phyloP scores from a whole-genome alignment of 768 basidiomycete genomes.

The Termitomyces sp. region DNA sequence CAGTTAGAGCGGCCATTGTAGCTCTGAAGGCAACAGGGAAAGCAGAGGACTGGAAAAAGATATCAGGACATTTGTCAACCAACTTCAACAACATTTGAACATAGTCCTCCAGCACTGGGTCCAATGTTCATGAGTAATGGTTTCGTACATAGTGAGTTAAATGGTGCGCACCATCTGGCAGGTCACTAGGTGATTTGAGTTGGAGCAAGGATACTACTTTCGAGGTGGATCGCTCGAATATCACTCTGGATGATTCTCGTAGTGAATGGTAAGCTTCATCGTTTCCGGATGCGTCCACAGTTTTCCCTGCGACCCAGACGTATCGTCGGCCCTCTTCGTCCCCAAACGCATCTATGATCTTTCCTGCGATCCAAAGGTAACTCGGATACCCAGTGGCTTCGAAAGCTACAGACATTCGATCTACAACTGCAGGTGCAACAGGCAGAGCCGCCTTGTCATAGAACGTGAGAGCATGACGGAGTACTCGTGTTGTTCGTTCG shows the following conservation, averaged over 20 bases:
- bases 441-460: conserved; percentile 65
- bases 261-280: conserved; percentile 48
- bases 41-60: conserved; percentile 72
- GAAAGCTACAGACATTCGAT: conserved; percentile 73
- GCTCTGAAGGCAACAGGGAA: conserved; percentile 77
- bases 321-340: conserved; percentile 56
- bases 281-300: conserved; percentile 67
- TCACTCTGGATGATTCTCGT: conserved; percentile 47
- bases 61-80: conserved; percentile 59
- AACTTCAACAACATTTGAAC: conserved; percentile 72
- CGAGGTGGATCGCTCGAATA: conserved; percentile 73
- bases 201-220: conserved; percentile 66
- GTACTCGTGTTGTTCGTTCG: conserved; percentile 78
- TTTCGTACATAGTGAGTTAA: neutral
- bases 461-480: conserved; percentile 79
- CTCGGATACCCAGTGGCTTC: conserved; percentile 76
- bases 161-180: conserved; percentile 79
- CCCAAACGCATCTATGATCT: conserved; percentile 75
- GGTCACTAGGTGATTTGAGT: conserved; percentile 58
- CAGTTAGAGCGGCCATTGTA: conserved; percentile 70
- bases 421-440: conserved; percentile 65
- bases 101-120: conserved; percentile 89
- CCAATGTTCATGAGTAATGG: neutral
- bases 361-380: conserved; percentile 93
- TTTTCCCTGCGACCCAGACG: conserved; percentile 90